Evolutionary conservation across 257 asterid species (phyloP).

Genomic region (Solanum pimpinellifolium): DNA sequence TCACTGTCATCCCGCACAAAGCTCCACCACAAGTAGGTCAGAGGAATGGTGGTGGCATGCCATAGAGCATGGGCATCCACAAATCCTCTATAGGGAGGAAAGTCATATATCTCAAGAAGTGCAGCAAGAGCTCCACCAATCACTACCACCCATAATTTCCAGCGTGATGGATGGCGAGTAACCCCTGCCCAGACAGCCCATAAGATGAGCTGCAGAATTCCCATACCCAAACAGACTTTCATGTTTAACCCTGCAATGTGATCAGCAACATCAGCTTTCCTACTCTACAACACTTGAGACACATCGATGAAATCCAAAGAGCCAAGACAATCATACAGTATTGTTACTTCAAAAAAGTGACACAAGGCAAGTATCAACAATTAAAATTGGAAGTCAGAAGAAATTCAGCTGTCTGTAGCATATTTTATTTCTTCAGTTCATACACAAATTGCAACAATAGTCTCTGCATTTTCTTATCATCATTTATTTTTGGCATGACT

Average conservation of each 20-base stretch:
- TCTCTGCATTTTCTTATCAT: not conserved
- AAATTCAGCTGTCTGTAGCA: not conserved
- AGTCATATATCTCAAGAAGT: conserved; percentile 68
- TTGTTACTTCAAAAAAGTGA: not conserved
- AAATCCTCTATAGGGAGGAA: conserved; percentile 60
- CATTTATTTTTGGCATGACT: not conserved
- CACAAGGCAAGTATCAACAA: not conserved
- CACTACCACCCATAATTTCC: conserved; percentile 63
- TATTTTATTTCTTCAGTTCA: not conserved
- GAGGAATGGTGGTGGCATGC: conserved; percentile 77
- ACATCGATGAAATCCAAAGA: not conserved
- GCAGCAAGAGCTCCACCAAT: conserved; percentile 50
- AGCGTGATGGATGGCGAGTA: conserved; percentile 53
- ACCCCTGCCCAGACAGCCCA: conserved; percentile 81
- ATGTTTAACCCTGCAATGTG: conserved; percentile 56
- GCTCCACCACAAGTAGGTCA: conserved; percentile 77
- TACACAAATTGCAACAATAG: not conserved
- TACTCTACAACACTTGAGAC: not conserved
- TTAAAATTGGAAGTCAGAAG: not conserved
- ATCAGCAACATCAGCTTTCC: not conserved
- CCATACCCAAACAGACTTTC: conserved; percentile 57
- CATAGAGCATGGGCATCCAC: conserved; percentile 78
- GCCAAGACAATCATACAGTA: not conserved
- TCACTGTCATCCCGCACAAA: conserved; percentile 66
- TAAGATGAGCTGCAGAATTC: conserved; percentile 28